phyloP scores from a whole-genome alignment of 176 grass and related monocot genomes.

The Avena insularis region DNA sequence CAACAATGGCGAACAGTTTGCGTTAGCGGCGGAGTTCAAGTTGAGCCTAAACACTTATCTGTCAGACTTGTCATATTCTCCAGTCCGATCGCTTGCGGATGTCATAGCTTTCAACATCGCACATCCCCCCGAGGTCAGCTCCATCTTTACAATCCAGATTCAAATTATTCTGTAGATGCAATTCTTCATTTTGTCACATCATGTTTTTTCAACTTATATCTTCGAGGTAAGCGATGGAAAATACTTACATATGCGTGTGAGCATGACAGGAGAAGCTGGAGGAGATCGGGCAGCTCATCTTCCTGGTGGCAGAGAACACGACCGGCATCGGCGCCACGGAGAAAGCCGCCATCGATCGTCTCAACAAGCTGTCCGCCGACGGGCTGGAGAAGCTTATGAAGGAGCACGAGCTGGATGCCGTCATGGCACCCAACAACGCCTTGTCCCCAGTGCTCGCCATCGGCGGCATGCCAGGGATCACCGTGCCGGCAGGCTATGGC shows the following conservation, averaged over 20 bases:
- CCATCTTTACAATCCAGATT: no score
- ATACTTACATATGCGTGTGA: neutral
- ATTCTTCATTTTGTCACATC: neutral
- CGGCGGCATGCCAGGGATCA: constrained; percentile 66
- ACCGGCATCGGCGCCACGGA: constrained; percentile 35
- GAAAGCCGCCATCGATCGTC: constrained; percentile 40
- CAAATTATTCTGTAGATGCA: neutral
- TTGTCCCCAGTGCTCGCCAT: constrained; percentile 40
- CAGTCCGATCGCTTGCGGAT: constrained; percentile 59
- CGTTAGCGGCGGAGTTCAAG: constrained; percentile 68
- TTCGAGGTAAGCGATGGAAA: neutral
- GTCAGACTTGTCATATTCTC: constrained; percentile 49
- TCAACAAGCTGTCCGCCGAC: constrained; percentile 47
- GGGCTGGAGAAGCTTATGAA: constrained; percentile 57
- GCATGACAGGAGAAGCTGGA: constrained; percentile 54
- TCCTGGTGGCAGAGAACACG: constrained; percentile 54
- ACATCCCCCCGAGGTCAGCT: constrained; percentile 48
- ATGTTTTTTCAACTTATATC: neutral
- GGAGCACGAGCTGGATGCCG: constrained; percentile 52
- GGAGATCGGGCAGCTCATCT: constrained; percentile 52
- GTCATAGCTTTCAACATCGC: constrained; percentile 71
- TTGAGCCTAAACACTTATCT: constrained; percentile 53
- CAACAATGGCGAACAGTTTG: constrained; percentile 51
- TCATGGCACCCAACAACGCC: constrained; percentile 28
- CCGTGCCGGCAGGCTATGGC: constrained; percentile 58